Evolutionary conservation across 2,329 filamentous ascomycete genomes (phyloP), one percentile per base, ranked within the genome.

Genomic region (Fusarium transvaalense): DNA sequence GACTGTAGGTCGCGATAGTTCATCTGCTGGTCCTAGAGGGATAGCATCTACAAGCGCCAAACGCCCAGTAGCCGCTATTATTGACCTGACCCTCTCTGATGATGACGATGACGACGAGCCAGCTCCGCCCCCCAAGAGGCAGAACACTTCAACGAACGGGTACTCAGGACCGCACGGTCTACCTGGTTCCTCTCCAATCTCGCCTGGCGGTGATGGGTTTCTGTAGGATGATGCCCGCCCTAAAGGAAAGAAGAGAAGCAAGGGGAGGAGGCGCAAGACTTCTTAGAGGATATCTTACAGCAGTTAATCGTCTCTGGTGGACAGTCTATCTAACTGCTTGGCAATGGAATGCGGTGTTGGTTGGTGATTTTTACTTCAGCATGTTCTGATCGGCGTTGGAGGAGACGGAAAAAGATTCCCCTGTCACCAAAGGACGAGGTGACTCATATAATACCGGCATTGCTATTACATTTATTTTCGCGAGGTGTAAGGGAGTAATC

Each of bases 81-180:
- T 89, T 64, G 88, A 89, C 69, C 76, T 90, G 64, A 89, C 87
- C 1, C 75, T 87, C 9, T 87, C 84, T 29, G 68, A 47, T 81
- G 82, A 52, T 25, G 86, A 87, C 60, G 82, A 52, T 25, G 86
- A 87, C 60, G 86, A 87, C 61, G 85, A 87, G 6, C 74, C 79
- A 4, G 78, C 80, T 32, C 83, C 82, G 10, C 78, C 84, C 2
- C 64, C 78, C 7, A 88, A 89, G 76, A 81, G 85, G 48, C 82
- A 83, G 63, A 78, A 73, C 38, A 78, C 73, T 7, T 55, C 69
- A 13, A 56, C 69, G 12, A 77, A 76, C 38, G 74, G 72, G 4
- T 69, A 68, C 17, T 61, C 68, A 29, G 72, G 56, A 19, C 58
- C 71, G 3, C 57, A 46, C 25, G 61, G 67, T 34, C 42, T 74